These are phyloP conservation scores for Cyclotella cryptica DNA, from an alignment of 108 stramenopile genomes.

Conservation along the genomic window DNA sequence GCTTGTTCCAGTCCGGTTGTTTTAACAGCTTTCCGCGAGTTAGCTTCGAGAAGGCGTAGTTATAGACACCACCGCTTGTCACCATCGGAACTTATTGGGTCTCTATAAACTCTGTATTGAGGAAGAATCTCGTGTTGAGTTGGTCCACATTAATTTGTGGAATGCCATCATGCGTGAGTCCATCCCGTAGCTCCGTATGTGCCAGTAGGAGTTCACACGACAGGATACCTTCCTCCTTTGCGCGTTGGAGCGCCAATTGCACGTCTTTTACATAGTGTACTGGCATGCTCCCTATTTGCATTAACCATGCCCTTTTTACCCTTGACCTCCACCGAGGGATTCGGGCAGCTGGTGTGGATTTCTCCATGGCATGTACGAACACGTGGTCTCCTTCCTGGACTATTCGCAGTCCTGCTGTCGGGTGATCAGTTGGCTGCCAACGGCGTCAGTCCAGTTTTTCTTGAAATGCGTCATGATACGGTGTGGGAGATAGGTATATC, in stretches of 20 bases:
- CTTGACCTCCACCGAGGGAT: neutral
- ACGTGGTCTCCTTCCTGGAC: neutral
- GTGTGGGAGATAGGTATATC: too few relatives aligned
- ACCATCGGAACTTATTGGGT: neutral
- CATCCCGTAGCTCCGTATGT: neutral
- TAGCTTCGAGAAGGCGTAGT: neutral
- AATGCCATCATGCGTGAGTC: neutral
- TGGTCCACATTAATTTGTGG: neutral
- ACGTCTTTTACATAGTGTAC: neutral
- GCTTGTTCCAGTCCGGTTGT: neutral
- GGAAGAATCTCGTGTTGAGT: neutral
- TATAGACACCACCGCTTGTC: neutral
- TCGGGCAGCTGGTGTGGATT: neutral
- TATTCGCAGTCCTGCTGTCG: neutral
- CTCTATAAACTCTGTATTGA: neutral
- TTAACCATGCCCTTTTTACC: neutral
- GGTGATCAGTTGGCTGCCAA: neutral
- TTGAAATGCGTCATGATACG: too few relatives aligned
- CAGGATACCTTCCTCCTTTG: neutral
- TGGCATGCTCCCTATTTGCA: neutral
- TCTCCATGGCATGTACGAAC: neutral
- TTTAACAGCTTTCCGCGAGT: neutral
- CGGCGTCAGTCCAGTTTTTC: too few relatives aligned
- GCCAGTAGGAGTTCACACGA: neutral
- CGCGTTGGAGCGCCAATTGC: neutral